phyloP scores from a whole-genome alignment of 2,329 filamentous ascomycete genomes.

The Aureobasidium sp. region DNA sequence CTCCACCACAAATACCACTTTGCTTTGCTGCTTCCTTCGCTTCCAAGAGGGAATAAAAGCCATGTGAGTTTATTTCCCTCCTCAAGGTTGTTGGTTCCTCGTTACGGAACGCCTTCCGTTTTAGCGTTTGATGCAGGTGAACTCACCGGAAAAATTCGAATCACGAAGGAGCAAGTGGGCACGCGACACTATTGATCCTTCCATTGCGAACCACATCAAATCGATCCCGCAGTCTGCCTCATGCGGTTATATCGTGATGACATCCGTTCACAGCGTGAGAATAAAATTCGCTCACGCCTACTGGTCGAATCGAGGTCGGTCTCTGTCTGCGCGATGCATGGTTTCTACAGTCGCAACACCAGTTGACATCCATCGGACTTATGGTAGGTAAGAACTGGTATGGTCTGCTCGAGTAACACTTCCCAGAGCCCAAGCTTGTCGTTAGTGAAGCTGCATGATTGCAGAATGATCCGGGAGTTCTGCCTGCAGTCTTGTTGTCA shows the following conservation, averaged over 20 bases:
- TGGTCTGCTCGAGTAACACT: background rate
- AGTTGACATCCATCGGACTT: background rate
- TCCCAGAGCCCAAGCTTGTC: background rate
- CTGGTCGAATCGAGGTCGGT: background rate
- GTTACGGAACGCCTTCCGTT: background rate
- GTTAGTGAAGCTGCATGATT: background rate
- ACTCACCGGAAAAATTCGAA: background rate
- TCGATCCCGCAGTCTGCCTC: no score
- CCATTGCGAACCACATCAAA: background rate
- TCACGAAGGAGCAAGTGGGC: background rate
- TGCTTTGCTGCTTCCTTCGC: background rate
- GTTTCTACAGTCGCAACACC: background rate
- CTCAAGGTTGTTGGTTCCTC: background rate
- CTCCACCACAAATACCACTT: background rate
- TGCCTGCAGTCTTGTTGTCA: no score
- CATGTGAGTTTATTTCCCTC: background rate
- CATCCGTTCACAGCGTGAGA: no score
- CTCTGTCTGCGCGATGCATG: background rate
- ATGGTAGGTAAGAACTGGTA: background rate
- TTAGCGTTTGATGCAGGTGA: background rate
- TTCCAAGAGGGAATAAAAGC: background rate
- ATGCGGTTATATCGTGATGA: background rate
- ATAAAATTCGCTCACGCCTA: background rate
- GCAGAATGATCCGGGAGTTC: no score
- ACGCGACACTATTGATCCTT: background rate